Evolutionary conservation across 371 early-diverging fungal species (phyloP).

Genomic region (Mucor circinelloides): DNA sequence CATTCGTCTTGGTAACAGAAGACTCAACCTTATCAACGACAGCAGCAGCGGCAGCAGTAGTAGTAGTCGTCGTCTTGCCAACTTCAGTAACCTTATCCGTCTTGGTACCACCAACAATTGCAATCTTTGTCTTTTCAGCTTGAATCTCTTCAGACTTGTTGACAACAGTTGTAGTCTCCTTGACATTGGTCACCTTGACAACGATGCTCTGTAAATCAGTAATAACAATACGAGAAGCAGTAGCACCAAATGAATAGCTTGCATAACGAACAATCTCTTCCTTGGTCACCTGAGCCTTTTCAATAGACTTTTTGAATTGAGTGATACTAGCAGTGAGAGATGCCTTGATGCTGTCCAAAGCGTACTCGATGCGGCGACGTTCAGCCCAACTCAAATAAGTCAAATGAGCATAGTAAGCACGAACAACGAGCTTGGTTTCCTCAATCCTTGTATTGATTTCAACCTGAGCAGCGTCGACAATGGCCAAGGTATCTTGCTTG

Average conservation of each 20-base stretch:
- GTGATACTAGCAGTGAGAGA: slow-evolving; percentile 24
- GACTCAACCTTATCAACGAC: not conserved
- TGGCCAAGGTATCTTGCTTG: slow-evolving; percentile 22
- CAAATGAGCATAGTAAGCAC: slow-evolving; percentile 32
- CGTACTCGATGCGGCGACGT: slow-evolving; percentile 29
- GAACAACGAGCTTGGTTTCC: slow-evolving; percentile 28
- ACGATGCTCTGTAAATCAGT: slow-evolving; percentile 23
- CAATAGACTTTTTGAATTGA: slow-evolving; percentile 61
- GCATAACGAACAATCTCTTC: slow-evolving; percentile 77
- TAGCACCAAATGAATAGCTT: slow-evolving; percentile 42
- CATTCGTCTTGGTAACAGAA: slow-evolving; percentile 3
- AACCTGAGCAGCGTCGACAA: slow-evolving; percentile 35
- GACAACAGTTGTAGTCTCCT: slow-evolving; percentile 16
- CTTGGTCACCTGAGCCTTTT: slow-evolving; percentile 67
- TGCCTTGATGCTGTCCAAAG: slow-evolving; percentile 27
- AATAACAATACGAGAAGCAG: slow-evolving; percentile 17
- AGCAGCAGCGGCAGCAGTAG: not conserved
- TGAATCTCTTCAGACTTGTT: slow-evolving; percentile 8
- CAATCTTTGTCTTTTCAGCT: slow-evolving; percentile 14
- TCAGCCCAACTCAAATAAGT: slow-evolving; percentile 34
- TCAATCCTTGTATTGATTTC: slow-evolving; percentile 29
- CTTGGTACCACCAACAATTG: not conserved
- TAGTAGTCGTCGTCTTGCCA: not conserved
- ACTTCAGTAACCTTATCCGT: not conserved
- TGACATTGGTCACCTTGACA: slow-evolving; percentile 18